These are phyloP conservation scores for Chenopodium quinoa DNA, from an alignment of 148 eudicot genomes.

Conservation along the genomic window DNA sequence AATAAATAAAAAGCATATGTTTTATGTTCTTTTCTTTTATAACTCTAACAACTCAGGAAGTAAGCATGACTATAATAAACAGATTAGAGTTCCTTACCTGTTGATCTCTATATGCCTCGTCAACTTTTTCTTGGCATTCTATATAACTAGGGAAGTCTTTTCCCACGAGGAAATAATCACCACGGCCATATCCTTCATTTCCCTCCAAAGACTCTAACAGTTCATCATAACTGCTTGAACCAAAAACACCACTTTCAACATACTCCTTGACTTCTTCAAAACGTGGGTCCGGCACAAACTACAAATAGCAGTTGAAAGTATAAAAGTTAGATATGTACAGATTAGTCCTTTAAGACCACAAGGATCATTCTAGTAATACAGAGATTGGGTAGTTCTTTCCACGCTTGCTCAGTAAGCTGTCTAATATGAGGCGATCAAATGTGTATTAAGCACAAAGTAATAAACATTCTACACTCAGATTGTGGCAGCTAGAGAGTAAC, in stretches of 20 bases:
- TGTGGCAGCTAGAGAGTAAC: not conserved
- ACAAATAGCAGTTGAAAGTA: constrained; percentile 5
- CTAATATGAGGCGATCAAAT: not conserved
- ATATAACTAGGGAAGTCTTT: constrained; percentile 80
- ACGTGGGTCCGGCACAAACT: constrained; percentile 73
- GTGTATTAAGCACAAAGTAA: not conserved
- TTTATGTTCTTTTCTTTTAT: too few species aligned
- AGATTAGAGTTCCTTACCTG: constrained; percentile 38
- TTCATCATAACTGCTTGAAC: constrained; percentile 52
- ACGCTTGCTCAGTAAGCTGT: not conserved
- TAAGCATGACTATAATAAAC: not conserved
- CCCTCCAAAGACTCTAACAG: constrained; percentile 73
- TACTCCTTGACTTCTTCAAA: constrained; percentile 72
- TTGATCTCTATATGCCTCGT: constrained; percentile 68
- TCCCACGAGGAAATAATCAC: constrained; percentile 79
- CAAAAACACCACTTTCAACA: constrained; percentile 68
- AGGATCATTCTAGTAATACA: not conserved
- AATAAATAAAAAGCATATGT: not conserved
- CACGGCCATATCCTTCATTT: constrained; percentile 70
- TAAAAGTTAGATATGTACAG: not conserved
- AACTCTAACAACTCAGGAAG: not conserved
- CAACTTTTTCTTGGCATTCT: constrained; percentile 79
- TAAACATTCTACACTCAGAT: not conserved
- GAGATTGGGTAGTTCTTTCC: not conserved
- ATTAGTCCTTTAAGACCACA: not conserved